Evolutionary conservation across 805 yeast species (phyloP).

Genomic region (Maudiozyma serrabonitensis): DNA sequence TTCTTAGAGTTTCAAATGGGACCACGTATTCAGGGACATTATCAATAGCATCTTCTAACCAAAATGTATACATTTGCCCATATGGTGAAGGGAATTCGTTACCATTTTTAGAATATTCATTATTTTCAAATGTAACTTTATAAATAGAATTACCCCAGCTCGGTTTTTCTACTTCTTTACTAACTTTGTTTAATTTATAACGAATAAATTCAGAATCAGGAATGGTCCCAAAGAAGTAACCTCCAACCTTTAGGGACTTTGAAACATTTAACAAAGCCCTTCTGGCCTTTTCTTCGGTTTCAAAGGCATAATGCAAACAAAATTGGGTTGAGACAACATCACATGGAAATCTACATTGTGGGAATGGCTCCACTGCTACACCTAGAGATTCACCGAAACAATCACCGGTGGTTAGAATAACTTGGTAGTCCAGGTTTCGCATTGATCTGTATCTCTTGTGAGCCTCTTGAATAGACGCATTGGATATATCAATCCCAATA

Average conservation of each 20-base stretch:
- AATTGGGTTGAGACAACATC: slow-evolving; percentile 88
- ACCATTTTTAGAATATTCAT: slow-evolving; percentile 51
- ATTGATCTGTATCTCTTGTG: slow-evolving; percentile 54
- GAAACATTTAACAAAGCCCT: slow-evolving; percentile 66
- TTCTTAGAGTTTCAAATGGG: slow-evolving; percentile 80
- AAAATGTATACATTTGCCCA: slow-evolving; percentile 79
- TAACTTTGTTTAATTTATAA: slow-evolving; percentile 46
- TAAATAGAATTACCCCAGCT: slow-evolving; percentile 83
- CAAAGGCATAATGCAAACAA: slow-evolving; percentile 91
- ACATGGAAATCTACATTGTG: slow-evolving; percentile 63
- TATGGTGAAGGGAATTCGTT: slow-evolving; percentile 66
- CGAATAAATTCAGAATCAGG: slow-evolving; percentile 83
- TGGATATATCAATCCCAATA: slow-evolving; percentile 87
- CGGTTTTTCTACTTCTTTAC: slow-evolving; percentile 40
- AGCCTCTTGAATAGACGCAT: slow-evolving; percentile 80
- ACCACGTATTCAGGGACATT: slow-evolving; percentile 95
- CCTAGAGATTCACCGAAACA: slow-evolving; percentile 69
- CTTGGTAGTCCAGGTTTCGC: slow-evolving; percentile 56
- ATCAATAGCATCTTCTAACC: slow-evolving; percentile 85
- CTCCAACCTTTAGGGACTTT: slow-evolving; percentile 68
- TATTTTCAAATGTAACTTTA: slow-evolving; percentile 68
- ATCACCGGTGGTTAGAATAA: slow-evolving; percentile 86
- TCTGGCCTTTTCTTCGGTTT: slow-evolving; percentile 69
- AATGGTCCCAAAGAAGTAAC: slow-evolving; percentile 85
- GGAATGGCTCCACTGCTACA: slow-evolving; percentile 56